These are phyloP conservation scores for Elaeis guineensis DNA, from an alignment of 176 grass and related monocot genomes.

Conservation along the genomic window DNA sequence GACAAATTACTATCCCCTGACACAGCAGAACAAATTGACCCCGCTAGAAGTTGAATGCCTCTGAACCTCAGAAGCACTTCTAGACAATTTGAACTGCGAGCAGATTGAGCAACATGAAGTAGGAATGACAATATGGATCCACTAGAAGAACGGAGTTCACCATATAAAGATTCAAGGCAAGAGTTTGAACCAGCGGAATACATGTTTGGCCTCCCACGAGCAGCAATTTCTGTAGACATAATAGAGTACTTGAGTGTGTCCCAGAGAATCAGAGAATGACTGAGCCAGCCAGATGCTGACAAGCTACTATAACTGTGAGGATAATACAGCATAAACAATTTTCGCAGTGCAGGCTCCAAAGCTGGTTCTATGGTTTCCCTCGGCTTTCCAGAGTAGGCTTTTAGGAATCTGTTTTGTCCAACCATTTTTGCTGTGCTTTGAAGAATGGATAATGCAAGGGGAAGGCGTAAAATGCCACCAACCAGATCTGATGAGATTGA, in stretches of 20 bases:
- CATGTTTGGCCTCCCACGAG: constrained; percentile 44
- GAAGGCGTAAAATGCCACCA: constrained; percentile 30
- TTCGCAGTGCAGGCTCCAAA: constrained; percentile 64
- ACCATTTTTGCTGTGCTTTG: constrained; percentile 71
- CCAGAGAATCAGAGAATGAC: constrained; percentile 77
- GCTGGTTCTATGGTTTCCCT: constrained; percentile 43
- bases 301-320: constrained; percentile 49
- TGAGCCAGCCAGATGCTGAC: constrained; percentile 58
- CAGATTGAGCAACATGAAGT: constrained; percentile 63
- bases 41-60: constrained; percentile 71
- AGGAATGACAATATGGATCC: constrained; percentile 82
- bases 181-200: constrained; percentile 31
- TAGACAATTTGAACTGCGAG: constrained; percentile 47
- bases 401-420: constrained; percentile 52
- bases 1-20: constrained; percentile 57
- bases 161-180: constrained; percentile 54
- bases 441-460: constrained; percentile 49
- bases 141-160: constrained; percentile 82
- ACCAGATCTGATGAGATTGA: constrained; percentile 24
- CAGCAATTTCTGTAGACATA: constrained; percentile 77
- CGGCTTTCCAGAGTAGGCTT: constrained; percentile 52
- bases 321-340: constrained; percentile 76
- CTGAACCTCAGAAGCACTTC: constrained; percentile 85
- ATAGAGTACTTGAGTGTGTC: constrained; percentile 80
- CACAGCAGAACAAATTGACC: constrained; percentile 73